phyloP scores from a whole-genome alignment of 805 yeast species.

The Myxozyma sirexii region DNA sequence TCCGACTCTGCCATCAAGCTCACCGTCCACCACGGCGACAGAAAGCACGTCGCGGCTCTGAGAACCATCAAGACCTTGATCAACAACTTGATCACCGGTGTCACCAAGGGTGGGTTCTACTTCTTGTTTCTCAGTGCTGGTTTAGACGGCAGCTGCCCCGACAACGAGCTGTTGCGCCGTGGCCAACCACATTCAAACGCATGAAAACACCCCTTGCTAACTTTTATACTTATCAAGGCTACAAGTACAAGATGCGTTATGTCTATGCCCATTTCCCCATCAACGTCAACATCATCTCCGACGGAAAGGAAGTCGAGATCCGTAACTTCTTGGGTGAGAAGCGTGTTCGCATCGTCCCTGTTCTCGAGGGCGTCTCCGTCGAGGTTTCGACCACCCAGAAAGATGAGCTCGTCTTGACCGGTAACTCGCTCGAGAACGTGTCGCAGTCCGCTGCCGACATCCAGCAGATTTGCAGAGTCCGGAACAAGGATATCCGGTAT shows the following conservation, averaged over 20 bases:
- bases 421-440: slow-evolving; percentile 96
- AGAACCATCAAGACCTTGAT: slow-evolving; percentile 97
- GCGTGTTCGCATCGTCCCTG: slow-evolving; percentile 85
- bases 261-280: slow-evolving; percentile 99
- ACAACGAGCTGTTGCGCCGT: no score
- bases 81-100: slow-evolving; percentile 95
- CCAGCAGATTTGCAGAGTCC: slow-evolving; percentile 96
- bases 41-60: slow-evolving; percentile 99
- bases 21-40: slow-evolving; percentile 97
- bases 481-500: slow-evolving; percentile 98
- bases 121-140: background rate
- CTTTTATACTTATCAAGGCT: slow-evolving; percentile 39
- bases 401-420: slow-evolving; percentile 90
- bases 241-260: slow-evolving; percentile 99
- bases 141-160: background rate
- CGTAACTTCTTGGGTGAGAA: slow-evolving; percentile 99
- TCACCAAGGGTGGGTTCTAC: slow-evolving; percentile 74
- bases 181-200: no score
- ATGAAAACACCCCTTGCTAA: no score
- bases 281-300: slow-evolving; percentile 88
- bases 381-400: slow-evolving; percentile 81
- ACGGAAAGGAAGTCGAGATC: slow-evolving; percentile 85
- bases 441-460: slow-evolving; percentile 98
- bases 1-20: slow-evolving; percentile 74
- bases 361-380: slow-evolving; percentile 86